Percentiles rank a stretch among this genome's conserved stretches.
Evolutionary conservation across 441 rosid species (phyloP).

Genomic region (Adansonia madagascariensis): DNA sequence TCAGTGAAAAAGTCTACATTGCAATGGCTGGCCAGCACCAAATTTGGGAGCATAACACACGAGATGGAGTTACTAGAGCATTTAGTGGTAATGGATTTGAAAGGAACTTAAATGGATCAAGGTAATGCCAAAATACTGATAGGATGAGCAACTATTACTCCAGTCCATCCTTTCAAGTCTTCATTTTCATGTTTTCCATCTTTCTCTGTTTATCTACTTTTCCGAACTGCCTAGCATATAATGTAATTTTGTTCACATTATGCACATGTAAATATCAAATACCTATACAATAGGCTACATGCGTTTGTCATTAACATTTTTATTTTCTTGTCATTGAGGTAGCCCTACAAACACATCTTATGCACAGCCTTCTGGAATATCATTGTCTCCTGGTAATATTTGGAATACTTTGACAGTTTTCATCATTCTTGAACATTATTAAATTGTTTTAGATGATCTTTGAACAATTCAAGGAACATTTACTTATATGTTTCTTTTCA

Average conservation of each 20-base stretch:
- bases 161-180: not conserved
- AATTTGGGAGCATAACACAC: constrained; percentile 81
- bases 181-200: constrained; percentile 11
- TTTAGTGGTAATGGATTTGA: constrained; percentile 96
- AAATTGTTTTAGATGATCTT: constrained; percentile 6
- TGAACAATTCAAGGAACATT: not conserved
- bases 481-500: constrained; percentile 34
- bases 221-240: not conserved
- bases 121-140: constrained; percentile 43
- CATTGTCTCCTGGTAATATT: constrained; percentile 71
- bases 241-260: constrained; percentile 7
- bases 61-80: constrained; percentile 67
- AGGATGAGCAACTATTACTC: not conserved
- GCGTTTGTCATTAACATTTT: constrained; percentile 19
- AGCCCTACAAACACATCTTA: constrained; percentile 81
- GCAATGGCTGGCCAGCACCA: constrained; percentile 99
- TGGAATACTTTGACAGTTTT: constrained; percentile 24
- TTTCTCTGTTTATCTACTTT: constrained; percentile 15
- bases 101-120: constrained; percentile 90
- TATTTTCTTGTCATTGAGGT: constrained; percentile 34
- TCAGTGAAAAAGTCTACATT: constrained; percentile 74
- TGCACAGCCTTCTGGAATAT: constrained; percentile 96
- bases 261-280: not conserved
- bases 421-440: not conserved
- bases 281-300: not conserved